phyloP scores from a whole-genome alignment of 768 basidiomycete species.

The Kwoniella bestiolae region DNA sequence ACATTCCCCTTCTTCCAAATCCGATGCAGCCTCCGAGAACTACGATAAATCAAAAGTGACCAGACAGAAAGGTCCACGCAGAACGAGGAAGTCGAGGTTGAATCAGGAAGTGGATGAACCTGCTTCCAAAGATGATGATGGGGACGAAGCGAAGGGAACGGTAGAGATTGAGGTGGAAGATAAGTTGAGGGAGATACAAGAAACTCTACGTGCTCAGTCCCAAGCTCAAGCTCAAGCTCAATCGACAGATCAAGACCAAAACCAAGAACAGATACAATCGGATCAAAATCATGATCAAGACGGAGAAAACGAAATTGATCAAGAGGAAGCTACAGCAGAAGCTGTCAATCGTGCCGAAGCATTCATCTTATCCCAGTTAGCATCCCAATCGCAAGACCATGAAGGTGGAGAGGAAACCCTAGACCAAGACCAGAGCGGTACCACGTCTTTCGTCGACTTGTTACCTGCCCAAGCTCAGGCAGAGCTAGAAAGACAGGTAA shows the following conservation, averaged over 20 bases:
- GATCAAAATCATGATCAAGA: not conserved
- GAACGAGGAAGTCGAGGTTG: slow-evolving; percentile 3
- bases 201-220: not conserved
- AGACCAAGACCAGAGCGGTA: not conserved
- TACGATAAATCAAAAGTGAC: not conserved
- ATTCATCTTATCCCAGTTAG: slow-evolving; percentile 23
- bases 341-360: slow-evolving; percentile 22
- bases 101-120: not conserved
- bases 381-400: slow-evolving; percentile 6
- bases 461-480: slow-evolving; percentile 32
- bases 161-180: not conserved
- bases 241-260: not conserved
- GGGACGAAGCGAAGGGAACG: not conserved
- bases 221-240: not conserved
- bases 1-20: slow-evolving; percentile 6
- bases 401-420: not conserved
- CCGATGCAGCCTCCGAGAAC: not conserved
- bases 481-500: slow-evolving; percentile 20
- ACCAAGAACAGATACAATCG: not conserved
- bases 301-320: not conserved
- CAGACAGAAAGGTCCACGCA: not conserved
- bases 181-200: not conserved
- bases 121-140: no score
- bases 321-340: slow-evolving; percentile 7
- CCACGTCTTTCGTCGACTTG: slow-evolving; percentile 30